These are phyloP conservation scores for Fusarium luffae DNA, from an alignment of 2,329 filamentous ascomycete species.

Conservation along the genomic window DNA sequence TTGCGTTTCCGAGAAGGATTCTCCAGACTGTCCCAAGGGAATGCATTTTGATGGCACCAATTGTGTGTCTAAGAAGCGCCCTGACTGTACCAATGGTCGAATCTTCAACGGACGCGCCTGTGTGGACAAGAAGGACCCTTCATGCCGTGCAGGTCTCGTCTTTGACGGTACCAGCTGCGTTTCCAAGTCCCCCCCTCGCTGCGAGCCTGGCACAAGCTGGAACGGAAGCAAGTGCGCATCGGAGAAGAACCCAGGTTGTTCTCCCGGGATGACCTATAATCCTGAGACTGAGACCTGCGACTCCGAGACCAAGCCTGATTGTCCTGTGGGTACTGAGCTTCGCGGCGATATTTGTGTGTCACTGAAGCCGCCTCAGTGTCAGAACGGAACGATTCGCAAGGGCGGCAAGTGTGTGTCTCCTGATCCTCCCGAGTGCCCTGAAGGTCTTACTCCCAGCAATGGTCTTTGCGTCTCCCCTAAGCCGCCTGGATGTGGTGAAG, in stretches of 20 bases:
- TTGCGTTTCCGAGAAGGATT: slow-evolving; percentile 7
- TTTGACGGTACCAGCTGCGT: slow-evolving; percentile 15
- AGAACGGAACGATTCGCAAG: not conserved
- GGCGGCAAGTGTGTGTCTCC: slow-evolving; percentile 8
- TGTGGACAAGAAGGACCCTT: no score
- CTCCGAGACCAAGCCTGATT: not conserved
- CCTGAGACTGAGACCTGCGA: slow-evolving; percentile 10
- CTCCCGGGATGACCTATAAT: slow-evolving; percentile 7
- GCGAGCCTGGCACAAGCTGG: not conserved
- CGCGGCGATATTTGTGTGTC: slow-evolving; percentile 17
- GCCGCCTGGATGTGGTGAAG: slow-evolving; percentile 5
- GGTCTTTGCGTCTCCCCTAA: slow-evolving; percentile 6
- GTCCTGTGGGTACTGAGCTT: slow-evolving; percentile 7
- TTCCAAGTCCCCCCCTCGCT: not conserved
- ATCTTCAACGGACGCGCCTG: slow-evolving; percentile 2
- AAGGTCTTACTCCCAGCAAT: slow-evolving; percentile 1
- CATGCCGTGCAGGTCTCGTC: no score
- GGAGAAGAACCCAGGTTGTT: not conserved
- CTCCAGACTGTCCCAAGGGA: not conserved
- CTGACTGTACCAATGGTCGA: not conserved
- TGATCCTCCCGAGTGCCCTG: not conserved
- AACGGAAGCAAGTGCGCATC: slow-evolving; percentile 15
- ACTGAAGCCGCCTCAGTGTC: not conserved
- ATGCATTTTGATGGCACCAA: slow-evolving; percentile 13
- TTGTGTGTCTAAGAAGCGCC: slow-evolving; percentile 7